Evolutionary conservation across 176 grass and related monocot species (phyloP).

Genomic region (sorghum (Sorghum bicolor)): DNA sequence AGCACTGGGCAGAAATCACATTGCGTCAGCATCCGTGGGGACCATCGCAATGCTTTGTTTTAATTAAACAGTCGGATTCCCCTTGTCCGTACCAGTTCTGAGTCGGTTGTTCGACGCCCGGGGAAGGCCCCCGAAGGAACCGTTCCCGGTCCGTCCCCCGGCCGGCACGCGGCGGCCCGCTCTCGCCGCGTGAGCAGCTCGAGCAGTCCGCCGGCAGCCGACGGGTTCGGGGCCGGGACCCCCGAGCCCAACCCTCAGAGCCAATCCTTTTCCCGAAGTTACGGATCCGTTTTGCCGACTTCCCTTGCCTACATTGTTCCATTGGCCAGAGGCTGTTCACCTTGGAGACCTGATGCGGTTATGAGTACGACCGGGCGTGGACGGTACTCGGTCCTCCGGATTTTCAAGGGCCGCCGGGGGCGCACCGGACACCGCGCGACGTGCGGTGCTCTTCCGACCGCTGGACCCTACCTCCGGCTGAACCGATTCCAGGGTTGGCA

Average conservation of each 20-base stretch:
- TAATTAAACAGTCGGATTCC: slow-evolving; percentile 77
- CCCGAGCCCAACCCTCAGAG: slow-evolving; percentile 64
- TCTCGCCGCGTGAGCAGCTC: background rate
- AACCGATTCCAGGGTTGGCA: slow-evolving; percentile 57
- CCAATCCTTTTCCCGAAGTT: slow-evolving; percentile 81
- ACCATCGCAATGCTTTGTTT: slow-evolving; percentile 79
- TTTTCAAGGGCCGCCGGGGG: slow-evolving; percentile 57
- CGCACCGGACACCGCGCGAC: background rate
- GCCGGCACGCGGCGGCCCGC: background rate
- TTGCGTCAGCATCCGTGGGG: slow-evolving; percentile 66
- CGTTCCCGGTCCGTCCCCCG: background rate
- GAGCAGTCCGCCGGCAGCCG: background rate
- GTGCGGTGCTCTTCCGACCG: slow-evolving; percentile 60
- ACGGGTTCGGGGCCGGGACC: background rate
- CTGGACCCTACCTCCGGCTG: slow-evolving; percentile 70
- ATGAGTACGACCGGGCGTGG: slow-evolving; percentile 46
- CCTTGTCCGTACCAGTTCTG: slow-evolving; percentile 60
- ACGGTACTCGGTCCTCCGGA: slow-evolving; percentile 57
- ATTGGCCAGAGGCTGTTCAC: slow-evolving; percentile 47
- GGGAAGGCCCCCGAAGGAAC: background rate
- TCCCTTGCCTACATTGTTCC: slow-evolving; percentile 81
- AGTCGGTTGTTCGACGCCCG: slow-evolving; percentile 24
- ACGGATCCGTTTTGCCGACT: slow-evolving; percentile 76
- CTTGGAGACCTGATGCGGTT: slow-evolving; percentile 80
- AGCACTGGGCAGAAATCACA: slow-evolving; percentile 84